Percentiles rank a stretch among this genome's conserved stretches.
These are phyloP conservation scores for Colletotrichum somersetense DNA, from an alignment of 2,329 filamentous ascomycete species.

Conservation along the genomic window DNA sequence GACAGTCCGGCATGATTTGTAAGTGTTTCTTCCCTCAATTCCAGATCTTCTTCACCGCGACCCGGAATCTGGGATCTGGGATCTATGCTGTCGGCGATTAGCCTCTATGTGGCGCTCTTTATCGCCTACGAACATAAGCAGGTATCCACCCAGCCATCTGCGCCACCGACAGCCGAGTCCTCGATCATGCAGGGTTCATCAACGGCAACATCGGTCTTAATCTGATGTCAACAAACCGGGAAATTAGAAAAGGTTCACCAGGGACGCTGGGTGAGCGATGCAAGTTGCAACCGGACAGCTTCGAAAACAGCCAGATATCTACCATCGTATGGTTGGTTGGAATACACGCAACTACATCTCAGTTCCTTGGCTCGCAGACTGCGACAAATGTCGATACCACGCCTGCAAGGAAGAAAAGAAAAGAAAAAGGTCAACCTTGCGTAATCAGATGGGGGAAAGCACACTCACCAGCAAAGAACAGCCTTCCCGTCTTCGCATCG, in stretches of 20 bases:
- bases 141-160: background rate
- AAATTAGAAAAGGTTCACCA: no score
- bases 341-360: background rate
- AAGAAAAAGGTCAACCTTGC: background rate
- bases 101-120: slow-evolving; percentile 17
- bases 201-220: no score
- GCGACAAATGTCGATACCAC: slow-evolving; percentile 44
- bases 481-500: slow-evolving; percentile 47
- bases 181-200: background rate
- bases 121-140: slow-evolving; percentile 8
- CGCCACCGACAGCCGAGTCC: slow-evolving; percentile 10
- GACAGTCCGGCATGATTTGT: slow-evolving; percentile 5
- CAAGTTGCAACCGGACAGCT: no score
- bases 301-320: no score
- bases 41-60: background rate
- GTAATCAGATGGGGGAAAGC: background rate
- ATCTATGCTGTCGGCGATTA: slow-evolving; percentile 25
- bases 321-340: background rate
- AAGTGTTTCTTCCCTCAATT: slow-evolving; percentile 1
- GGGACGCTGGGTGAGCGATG: no score
- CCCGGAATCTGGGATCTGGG: background rate
- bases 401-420: slow-evolving; percentile 25
- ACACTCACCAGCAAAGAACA: slow-evolving; percentile 47
- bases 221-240: no score
- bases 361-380: slow-evolving; percentile 42